Base-by-base conservation (phyloP, 208 protist genomes). In the Crithidia fasciculata region DNA sequence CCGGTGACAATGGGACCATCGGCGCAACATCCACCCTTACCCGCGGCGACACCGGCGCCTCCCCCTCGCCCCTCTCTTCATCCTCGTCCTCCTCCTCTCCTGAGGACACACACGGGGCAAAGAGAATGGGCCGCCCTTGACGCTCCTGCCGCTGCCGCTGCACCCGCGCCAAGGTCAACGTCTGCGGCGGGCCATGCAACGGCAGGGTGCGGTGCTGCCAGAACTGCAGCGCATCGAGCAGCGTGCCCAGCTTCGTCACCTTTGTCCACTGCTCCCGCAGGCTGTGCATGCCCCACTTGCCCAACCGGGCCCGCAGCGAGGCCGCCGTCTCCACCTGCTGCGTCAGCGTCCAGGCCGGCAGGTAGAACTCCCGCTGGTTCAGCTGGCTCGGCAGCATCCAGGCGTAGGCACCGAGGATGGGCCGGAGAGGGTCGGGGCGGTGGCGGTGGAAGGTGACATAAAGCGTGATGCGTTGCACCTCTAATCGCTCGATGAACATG, bases 211-310 rank as follows among this genome's bases (percentile, higher is more conserved):
- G 72, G 39, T 78, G 66, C 56, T 76, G 76, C 65, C 83, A 79
- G 59, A 80, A 82, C 66, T 73, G 69, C 59, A 91, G 63, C 36
- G 77, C 70, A 37, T 92, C 83, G 13, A 92, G 69, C 47, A 92
- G 65, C 0, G 83, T 83, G 44, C 87, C 88, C 19, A 95, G 72
- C 64, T 85, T 84, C 36, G 91, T 95, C 13, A 86, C 76, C 66
- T 95, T 95, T 3, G 91, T 85, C 91, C 91, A 93, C 80, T 95
- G 91, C 68, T 82, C 71, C 28, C 83, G 69, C 44, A 93, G 81
- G 54, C 88, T 86, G 55, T 87, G 78, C 53, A 88, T 54, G 2
- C 74, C 60, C 91, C 91, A 95, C 15, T 60, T 75, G 54, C 65
- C 44, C 18, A 88, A 59, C 10, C 80, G 82, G 39, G 75, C 57